phyloP scores from a whole-genome alignment of 345 rosid species.

The Aegle marmelos region DNA sequence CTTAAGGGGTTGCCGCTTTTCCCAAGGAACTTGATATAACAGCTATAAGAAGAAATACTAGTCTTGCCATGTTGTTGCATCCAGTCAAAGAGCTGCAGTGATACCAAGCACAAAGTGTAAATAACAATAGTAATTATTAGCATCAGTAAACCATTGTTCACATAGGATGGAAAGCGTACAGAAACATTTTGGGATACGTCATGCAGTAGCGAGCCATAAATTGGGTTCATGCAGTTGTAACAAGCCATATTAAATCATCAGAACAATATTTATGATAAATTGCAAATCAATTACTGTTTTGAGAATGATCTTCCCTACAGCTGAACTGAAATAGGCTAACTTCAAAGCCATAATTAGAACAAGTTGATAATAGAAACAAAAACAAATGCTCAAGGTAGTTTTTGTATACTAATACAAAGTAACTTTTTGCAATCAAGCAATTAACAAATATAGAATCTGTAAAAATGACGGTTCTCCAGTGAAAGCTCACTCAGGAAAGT shows the following conservation, averaged over 20 bases:
- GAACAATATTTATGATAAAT: background rate
- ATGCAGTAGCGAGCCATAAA: background rate
- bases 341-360: background rate
- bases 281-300: background rate
- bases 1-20: slow-evolving; percentile 46
- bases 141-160: background rate
- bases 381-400: background rate
- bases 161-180: background rate
- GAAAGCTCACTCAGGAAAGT: background rate
- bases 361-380: background rate
- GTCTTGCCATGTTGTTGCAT: slow-evolving; percentile 74
- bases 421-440: background rate
- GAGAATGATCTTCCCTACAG: background rate
- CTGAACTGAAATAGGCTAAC: background rate
- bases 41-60: slow-evolving; percentile 65
- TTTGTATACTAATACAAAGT: background rate
- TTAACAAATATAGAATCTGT: background rate
- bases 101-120: slow-evolving; percentile 4
- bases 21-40: slow-evolving; percentile 72
- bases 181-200: background rate
- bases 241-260: background rate
- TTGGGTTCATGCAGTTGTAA: background rate
- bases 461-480: background rate
- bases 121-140: background rate
- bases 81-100: slow-evolving; percentile 82